Percentiles rank a stretch among this genome's conserved stretches.
phyloP scores from a whole-genome alignment of 257 asterid species.

The Nicotiana benthamiana region DNA sequence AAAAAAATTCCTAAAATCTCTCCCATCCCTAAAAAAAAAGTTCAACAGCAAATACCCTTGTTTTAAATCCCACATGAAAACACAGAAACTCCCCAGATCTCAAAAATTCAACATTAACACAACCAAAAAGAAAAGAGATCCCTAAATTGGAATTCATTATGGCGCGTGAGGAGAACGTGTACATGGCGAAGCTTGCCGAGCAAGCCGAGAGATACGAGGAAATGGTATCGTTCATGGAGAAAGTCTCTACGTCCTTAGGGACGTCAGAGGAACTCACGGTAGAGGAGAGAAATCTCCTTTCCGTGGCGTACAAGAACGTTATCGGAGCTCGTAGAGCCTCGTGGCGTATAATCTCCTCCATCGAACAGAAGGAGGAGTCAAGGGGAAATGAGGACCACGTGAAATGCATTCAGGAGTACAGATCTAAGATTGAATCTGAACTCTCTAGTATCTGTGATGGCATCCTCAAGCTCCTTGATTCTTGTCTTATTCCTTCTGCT shows the following conservation, averaged over 20 bases:
- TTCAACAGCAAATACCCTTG: not conserved
- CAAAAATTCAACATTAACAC: not conserved
- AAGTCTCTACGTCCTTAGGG: conserved; percentile 13
- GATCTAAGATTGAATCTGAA: conserved; percentile 18
- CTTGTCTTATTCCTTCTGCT: conserved; percentile 12
- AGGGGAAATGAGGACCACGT: conserved; percentile 23
- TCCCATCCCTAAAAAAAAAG: not conserved
- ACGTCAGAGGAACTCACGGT: conserved; percentile 17
- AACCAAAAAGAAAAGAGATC: not conserved
- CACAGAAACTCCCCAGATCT: not conserved
- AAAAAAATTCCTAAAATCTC: not conserved
- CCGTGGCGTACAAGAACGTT: conserved; percentile 25
- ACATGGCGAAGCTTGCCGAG: conserved; percentile 28
- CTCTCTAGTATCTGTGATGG: conserved; percentile 18
- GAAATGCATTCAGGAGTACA: conserved; percentile 12
- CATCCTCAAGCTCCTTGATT: conserved; percentile 11
- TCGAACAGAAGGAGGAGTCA: conserved; percentile 26
- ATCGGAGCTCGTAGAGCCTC: conserved; percentile 27
- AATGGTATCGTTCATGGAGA: conserved; percentile 31
- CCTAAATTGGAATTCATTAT: conserved; percentile 27
- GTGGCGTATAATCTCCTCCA: conserved; percentile 25
- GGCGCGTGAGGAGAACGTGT: conserved; percentile 24
- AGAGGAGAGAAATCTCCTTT: conserved; percentile 24
- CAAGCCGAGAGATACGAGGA: conserved; percentile 29
- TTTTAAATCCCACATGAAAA: not conserved